Evolutionary conservation across 345 rosid species (phyloP), one percentile per base, ranked within the genome.

Genomic region (Populus pruinosa): DNA sequence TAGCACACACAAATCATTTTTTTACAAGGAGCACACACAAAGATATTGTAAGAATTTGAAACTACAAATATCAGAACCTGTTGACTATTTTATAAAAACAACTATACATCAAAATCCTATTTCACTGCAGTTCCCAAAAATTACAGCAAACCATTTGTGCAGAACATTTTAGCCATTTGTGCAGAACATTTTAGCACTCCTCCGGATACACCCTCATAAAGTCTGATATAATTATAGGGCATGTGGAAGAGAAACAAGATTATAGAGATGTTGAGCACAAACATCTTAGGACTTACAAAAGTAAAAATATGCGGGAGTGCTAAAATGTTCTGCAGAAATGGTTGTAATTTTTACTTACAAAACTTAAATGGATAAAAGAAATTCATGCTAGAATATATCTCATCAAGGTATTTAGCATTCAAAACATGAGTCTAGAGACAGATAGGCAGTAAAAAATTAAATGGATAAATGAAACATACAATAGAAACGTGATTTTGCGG

Each of bases 401-500:
- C 41, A 17, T 67, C 70, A 67, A 31, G 44, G 70, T 12, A n/a
- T 72, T 25, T 6, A 55, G 47, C 31, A 80, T 49, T 67, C 18
- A 27, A 65, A 4, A 64, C 38, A 64, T 23, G 10, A 39, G 50
- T 47, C 5, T 44, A 13, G 41, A 59, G 36, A 41, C 16, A 71
- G 47, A 14, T 29, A 68, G 6, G 27, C 8, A 18, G 39, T 31
- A 65, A 71, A 56, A 70, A 49, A n/a, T 13, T 62, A 71, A 68
- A 6, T 39, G 29, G 39, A n/a, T 44, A 53, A 73, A 81, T 29
- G 56, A 76, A 75, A 71, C 88, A 80, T 89, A 93, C 99, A 86
- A 71, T 20, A 38, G 88, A 83, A 86, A 82, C 79, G 79, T 82
- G 89, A 81, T 61, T 83, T 77, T 87, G 86, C 78, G 79, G 83